phyloP scores from a whole-genome alignment of 495 filamentous ascomycete species.

The Trichoderma asperelloides region DNA sequence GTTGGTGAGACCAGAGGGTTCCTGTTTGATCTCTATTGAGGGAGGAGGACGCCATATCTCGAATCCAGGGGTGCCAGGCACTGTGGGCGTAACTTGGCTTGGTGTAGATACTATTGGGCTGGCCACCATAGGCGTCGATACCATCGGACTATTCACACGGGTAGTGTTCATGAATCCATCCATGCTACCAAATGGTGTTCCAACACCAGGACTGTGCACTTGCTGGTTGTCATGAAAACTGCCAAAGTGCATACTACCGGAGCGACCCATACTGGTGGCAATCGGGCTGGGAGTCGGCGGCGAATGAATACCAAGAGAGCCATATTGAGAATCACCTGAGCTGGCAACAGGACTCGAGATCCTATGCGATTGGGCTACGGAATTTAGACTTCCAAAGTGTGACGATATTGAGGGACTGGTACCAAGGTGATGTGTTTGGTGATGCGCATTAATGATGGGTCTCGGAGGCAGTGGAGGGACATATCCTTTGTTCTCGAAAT shows the following conservation, averaged over 20 bases:
- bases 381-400: constrained; percentile 1
- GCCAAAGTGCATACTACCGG: background rate
- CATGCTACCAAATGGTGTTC: constrained; percentile 7
- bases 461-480: constrained; percentile 4
- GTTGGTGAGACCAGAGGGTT: background rate
- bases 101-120: background rate
- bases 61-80: constrained; percentile 8
- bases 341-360: background rate
- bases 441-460: background rate
- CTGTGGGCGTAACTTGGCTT: background rate
- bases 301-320: background rate
- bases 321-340: constrained; percentile 8
- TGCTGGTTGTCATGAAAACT: constrained; percentile 3
- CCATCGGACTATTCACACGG: constrained; percentile 3
- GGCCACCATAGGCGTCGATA: background rate
- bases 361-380: constrained; percentile 1
- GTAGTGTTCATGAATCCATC: background rate
- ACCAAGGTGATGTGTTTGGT: background rate
- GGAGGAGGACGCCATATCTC: constrained; percentile 6
- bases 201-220: constrained; percentile 5
- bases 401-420: constrained; percentile 3
- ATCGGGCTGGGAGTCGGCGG: background rate
- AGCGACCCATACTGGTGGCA: constrained; percentile 2
- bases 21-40: background rate
- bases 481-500: constrained; percentile 7